phyloP scores from a whole-genome alignment of 1,284 basidiomycete species.

The Golubevia sp. region DNA sequence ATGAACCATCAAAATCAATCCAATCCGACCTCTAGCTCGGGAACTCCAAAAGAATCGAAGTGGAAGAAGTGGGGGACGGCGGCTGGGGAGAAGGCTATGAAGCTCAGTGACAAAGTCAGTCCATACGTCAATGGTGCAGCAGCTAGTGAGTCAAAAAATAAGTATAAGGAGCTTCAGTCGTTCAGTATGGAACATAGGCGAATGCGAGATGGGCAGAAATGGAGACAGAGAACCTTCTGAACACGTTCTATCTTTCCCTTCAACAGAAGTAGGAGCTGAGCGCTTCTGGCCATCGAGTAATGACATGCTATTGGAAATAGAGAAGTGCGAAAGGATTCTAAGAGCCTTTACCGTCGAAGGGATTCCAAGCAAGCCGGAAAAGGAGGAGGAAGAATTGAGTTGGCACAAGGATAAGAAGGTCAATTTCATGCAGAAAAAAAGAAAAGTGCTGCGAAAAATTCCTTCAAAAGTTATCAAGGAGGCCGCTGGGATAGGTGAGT shows the following conservation, averaged over 20 bases:
- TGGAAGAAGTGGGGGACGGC: constrained; percentile 25
- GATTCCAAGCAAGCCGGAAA: constrained; percentile 20
- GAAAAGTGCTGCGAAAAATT: constrained; percentile 51
- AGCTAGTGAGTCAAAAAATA: constrained; percentile 20
- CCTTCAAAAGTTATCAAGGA: constrained; percentile 43
- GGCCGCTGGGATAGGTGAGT: constrained; percentile 50
- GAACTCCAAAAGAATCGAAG: too few relatives aligned
- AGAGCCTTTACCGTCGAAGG: constrained; percentile 48
- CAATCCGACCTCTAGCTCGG: too few relatives aligned
- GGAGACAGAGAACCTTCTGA: too few relatives aligned
- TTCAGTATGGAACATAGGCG: too few relatives aligned
- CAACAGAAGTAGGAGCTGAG: constrained; percentile 39
- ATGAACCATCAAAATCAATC: too few relatives aligned
- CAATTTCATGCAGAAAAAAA: constrained; percentile 28
- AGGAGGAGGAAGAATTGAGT: constrained; percentile 5
- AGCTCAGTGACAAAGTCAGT: constrained; percentile 46
- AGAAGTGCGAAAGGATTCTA: constrained; percentile 52
- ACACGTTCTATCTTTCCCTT: neutral
- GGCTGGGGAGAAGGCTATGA: constrained; percentile 41
- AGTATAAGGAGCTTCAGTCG: too few relatives aligned
- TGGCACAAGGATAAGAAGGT: constrained; percentile 13
- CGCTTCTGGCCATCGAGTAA: constrained; percentile 51
- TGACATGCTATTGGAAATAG: constrained; percentile 46
- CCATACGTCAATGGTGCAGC: constrained; percentile 48
- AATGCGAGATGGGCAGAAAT: too few relatives aligned